A percentile compares a stretch with the other conserved stretches of the same genome.
Evolutionary conservation across 2,329 filamentous ascomycete genomes (phyloP).

Genomic region (Elsinoe ampelina): DNA sequence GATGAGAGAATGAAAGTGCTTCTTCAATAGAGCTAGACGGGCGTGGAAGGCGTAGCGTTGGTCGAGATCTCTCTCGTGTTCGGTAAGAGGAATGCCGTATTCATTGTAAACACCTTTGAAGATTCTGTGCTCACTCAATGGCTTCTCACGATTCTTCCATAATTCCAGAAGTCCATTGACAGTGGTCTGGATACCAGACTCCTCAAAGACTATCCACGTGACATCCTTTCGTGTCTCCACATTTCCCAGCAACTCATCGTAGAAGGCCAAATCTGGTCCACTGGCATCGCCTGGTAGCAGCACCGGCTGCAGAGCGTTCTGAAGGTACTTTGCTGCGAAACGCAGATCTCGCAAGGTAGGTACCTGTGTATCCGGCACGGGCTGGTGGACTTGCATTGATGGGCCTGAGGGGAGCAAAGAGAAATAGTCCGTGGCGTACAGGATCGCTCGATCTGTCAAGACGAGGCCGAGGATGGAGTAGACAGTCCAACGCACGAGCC

Average conservation of each 20-base stretch:
- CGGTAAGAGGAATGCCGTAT: conserved; percentile 6
- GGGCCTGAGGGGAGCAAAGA: not conserved
- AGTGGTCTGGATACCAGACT: not conserved
- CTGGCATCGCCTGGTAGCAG: not conserved
- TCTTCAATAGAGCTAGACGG: not conserved
- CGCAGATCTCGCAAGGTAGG: conserved; percentile 1
- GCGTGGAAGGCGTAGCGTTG: not conserved
- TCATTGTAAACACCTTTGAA: conserved; percentile 6
- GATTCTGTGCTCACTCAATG: not conserved
- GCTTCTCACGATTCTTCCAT: not conserved
- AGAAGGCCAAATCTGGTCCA: not conserved
- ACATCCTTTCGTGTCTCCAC: conserved; percentile 5
- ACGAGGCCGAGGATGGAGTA: conserved; percentile 3
- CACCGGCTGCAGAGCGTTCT: not conserved
- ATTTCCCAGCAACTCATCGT: conserved; percentile 1
- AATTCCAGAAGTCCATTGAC: not conserved
- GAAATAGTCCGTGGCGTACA: not conserved
- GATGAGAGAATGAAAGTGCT: not conserved
- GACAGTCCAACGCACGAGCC: not conserved
- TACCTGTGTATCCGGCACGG: conserved; percentile 1
- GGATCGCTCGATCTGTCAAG: not conserved
- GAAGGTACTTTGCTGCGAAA: not conserved
- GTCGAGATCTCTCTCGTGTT: not conserved
- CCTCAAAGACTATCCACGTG: not conserved
- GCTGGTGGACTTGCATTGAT: not conserved